Conservation (phyloP, 2,329 filamentous ascomycete species). For the Parastagonospora nodorum region DNA sequence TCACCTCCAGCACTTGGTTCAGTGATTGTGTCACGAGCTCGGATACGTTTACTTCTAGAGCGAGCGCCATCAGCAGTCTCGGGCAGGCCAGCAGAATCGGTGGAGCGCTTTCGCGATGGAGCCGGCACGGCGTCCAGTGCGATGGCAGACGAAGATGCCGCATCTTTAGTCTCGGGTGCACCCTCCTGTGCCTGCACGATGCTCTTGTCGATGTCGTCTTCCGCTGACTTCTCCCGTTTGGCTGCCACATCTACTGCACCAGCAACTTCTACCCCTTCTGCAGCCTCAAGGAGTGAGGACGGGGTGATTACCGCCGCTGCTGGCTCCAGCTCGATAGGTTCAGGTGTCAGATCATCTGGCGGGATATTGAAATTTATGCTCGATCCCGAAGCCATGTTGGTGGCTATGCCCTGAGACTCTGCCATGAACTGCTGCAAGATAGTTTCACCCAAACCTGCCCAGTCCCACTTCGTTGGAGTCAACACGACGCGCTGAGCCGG, state of each 20-base stretch:
- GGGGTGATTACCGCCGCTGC: constrained; percentile 8
- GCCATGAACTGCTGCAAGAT: constrained; percentile 52
- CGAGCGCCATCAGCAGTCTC: constrained; percentile 62
- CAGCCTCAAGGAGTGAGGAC: constrained; percentile 8
- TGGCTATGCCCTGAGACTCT: constrained; percentile 45
- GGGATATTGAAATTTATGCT: constrained; percentile 52
- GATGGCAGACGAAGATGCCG: constrained; percentile 17
- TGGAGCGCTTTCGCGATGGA: constrained; percentile 63
- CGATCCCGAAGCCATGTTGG: constrained; percentile 42
- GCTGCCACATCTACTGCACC: constrained; percentile 1
- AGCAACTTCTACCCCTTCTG: constrained; percentile 4
- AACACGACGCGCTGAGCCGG: constrained; percentile 46
- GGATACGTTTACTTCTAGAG: constrained; percentile 64
- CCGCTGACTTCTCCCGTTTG: background rate
- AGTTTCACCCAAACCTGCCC: constrained; percentile 55
- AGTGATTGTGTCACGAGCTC: constrained; percentile 62
- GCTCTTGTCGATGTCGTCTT: constrained; percentile 20
- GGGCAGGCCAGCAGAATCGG: constrained; percentile 62
- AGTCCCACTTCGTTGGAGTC: constrained; percentile 48
- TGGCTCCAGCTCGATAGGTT: constrained; percentile 12
- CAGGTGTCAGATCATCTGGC: constrained; percentile 25
- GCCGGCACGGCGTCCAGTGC: constrained; percentile 42
- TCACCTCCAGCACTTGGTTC: constrained; percentile 54
- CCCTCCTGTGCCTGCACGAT: constrained; percentile 26
- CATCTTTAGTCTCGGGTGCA: constrained; percentile 14